Conservation (phyloP, 371 early-diverging fungal species). For the Mortierella polycephala region DNA sequence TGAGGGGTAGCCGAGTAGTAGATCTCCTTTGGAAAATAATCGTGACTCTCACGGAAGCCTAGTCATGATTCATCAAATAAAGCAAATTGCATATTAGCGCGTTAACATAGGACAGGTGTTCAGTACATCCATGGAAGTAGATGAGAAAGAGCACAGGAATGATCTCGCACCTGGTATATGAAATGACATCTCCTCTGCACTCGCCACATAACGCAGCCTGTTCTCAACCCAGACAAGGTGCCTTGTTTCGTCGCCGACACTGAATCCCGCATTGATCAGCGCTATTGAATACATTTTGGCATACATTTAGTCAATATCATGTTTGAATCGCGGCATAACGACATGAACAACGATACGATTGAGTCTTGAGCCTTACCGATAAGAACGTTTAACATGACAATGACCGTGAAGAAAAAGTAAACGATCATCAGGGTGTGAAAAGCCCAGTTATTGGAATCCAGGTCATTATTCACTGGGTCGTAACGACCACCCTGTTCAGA, state of each 20-base stretch:
- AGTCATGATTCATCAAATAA: background rate
- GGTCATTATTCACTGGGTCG: background rate
- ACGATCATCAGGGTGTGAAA: conserved; percentile 23
- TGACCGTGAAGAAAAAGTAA: conserved; percentile 28
- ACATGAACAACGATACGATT: background rate
- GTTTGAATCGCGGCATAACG: background rate
- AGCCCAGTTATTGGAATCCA: background rate
- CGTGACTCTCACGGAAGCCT: conserved; percentile 13
- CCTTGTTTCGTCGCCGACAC: background rate
- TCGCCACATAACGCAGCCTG: background rate
- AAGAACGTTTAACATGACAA: conserved; percentile 31
- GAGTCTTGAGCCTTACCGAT: conserved; percentile 11
- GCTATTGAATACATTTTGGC: background rate
- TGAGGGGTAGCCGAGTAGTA: conserved; percentile 5
- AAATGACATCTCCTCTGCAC: conserved; percentile 1
- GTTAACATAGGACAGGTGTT: background rate
- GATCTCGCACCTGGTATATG: background rate
- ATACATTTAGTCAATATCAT: background rate
- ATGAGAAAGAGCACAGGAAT: background rate
- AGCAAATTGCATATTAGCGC: background rate
- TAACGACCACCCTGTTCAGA: conserved; percentile 2
- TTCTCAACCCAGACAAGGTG: conserved; percentile 7
- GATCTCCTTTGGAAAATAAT: conserved; percentile 11
- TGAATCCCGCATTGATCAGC: background rate
- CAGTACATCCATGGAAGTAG: background rate